Percentiles rank a stretch among this genome's conserved stretches.
Evolutionary conservation across 192 early-diverging fungal genomes (phyloP).

Genomic region (Spinellus fusiger): DNA sequence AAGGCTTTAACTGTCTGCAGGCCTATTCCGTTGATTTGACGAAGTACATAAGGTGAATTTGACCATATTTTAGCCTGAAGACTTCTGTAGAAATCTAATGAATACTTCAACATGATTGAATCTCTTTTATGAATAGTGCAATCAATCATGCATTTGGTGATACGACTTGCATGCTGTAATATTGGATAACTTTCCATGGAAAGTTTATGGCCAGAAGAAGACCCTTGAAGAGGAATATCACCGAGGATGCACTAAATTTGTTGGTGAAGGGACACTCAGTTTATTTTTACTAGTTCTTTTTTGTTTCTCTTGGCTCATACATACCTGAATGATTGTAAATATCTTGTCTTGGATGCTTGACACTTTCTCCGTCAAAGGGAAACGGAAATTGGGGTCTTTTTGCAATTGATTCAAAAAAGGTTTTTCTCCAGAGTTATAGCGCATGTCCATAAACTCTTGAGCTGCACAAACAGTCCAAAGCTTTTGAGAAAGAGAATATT

Average conservation of each 20-base stretch:
- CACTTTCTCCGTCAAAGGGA: constrained; percentile 22
- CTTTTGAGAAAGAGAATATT: constrained; percentile 8
- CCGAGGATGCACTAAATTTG: constrained; percentile 24
- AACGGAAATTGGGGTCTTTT: constrained; percentile 30
- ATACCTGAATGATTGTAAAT: constrained; percentile 26
- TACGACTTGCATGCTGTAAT: constrained; percentile 19
- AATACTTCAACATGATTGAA: constrained; percentile 3
- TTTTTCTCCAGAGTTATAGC: constrained; percentile 26
- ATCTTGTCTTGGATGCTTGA: constrained; percentile 16
- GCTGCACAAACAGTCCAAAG: constrained; percentile 21
- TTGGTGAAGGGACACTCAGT: background rate
- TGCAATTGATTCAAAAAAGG: constrained; percentile 24
- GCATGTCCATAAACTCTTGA: constrained; percentile 17
- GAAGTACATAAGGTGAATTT: constrained; percentile 37
- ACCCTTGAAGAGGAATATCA: constrained; percentile 20
- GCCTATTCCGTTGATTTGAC: constrained; percentile 56
- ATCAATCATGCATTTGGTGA: constrained; percentile 33
- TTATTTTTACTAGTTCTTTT: background rate
- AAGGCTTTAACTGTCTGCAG: constrained; percentile 39
- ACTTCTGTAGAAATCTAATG: constrained; percentile 32
- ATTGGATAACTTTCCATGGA: constrained; percentile 16
- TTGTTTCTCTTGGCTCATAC: too few species aligned
- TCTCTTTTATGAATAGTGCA: constrained; percentile 15
- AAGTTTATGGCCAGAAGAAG: constrained; percentile 10
- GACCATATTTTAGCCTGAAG: constrained; percentile 48